phyloP scores from a whole-genome alignment of 1,139 yeast species.

The Scheffersomyces lignicola region DNA sequence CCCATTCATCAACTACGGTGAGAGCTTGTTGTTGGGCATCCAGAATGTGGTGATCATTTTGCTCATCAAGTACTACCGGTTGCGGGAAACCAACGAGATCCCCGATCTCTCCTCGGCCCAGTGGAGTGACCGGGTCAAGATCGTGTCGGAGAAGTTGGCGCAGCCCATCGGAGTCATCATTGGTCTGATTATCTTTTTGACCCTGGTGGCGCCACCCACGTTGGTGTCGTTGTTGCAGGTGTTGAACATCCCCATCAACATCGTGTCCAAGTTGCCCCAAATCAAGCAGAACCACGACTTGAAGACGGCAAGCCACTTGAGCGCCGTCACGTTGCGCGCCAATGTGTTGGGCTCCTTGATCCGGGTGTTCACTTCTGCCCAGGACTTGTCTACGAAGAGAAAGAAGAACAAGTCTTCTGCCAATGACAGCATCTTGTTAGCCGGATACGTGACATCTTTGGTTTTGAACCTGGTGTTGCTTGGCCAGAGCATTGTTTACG shows the following conservation, averaged over 20 bases:
- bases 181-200: constrained; percentile 29
- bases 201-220: constrained; percentile 32
- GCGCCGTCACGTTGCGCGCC: constrained; percentile 54
- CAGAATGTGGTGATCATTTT: constrained; percentile 42
- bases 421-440: constrained; percentile 31
- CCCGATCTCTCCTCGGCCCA: constrained; percentile 12
- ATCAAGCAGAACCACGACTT: constrained; percentile 46
- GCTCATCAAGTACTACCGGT: constrained; percentile 37
- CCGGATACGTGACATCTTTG: constrained; percentile 37
- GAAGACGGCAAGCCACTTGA: constrained; percentile 55
- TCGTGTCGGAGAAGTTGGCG: constrained; percentile 19
- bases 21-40: constrained; percentile 39
- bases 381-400: constrained; percentile 26
- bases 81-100: constrained; percentile 19
- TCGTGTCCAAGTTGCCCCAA: constrained; percentile 58
- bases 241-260: constrained; percentile 53
- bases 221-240: constrained; percentile 43
- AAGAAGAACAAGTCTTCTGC: constrained; percentile 13
- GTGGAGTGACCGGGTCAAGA: constrained; percentile 20
- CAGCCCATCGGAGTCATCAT: constrained; percentile 30
- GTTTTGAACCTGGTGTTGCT: constrained; percentile 32
- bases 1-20: constrained; percentile 45
- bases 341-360: constrained; percentile 56
- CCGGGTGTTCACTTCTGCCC: constrained; percentile 57
- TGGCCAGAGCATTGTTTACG: constrained; percentile 33